These are phyloP conservation scores for Monilinia laxa DNA, from an alignment of 2,329 filamentous ascomycete genomes.

Conservation along the genomic window DNA sequence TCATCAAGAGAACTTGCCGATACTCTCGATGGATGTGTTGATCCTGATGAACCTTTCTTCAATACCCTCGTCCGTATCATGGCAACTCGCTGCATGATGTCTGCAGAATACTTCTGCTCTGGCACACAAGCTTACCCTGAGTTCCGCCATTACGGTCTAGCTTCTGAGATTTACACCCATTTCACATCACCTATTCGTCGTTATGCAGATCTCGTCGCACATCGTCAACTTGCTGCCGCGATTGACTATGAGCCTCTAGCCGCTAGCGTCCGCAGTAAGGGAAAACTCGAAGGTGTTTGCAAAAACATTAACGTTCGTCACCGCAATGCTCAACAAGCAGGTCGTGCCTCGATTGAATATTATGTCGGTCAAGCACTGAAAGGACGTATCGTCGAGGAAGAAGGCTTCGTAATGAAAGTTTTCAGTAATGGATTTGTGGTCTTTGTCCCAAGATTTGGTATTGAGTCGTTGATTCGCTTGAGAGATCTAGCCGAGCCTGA, in stretches of 20 bases:
- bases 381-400: slow-evolving; percentile 72
- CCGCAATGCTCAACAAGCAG: slow-evolving; percentile 94
- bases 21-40: slow-evolving; percentile 81
- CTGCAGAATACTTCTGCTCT: slow-evolving; percentile 95
- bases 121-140: slow-evolving; percentile 91
- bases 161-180: slow-evolving; percentile 96
- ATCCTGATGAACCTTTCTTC: slow-evolving; percentile 85
- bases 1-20: slow-evolving; percentile 92
- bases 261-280: slow-evolving; percentile 74
- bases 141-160: slow-evolving; percentile 95
- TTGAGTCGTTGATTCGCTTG: slow-evolving; percentile 86
- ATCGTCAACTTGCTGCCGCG: slow-evolving; percentile 90
- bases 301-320: slow-evolving; percentile 98
- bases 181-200: slow-evolving; percentile 97
- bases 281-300: slow-evolving; percentile 88
- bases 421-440: slow-evolving; percentile 98
- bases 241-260: slow-evolving; percentile 92
- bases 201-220: slow-evolving; percentile 93
- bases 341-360: slow-evolving; percentile 91
- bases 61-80: slow-evolving; percentile 97
- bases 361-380: slow-evolving; percentile 97
- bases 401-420: slow-evolving; percentile 94
- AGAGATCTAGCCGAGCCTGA: slow-evolving; percentile 77
- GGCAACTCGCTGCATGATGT: slow-evolving; percentile 98
- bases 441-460: slow-evolving; percentile 91